Percentiles rank a stretch among this genome's conserved stretches.
These are phyloP conservation scores for Whalleya microplaca DNA, from an alignment of 2,329 filamentous ascomycete genomes.

Conservation along the genomic window DNA sequence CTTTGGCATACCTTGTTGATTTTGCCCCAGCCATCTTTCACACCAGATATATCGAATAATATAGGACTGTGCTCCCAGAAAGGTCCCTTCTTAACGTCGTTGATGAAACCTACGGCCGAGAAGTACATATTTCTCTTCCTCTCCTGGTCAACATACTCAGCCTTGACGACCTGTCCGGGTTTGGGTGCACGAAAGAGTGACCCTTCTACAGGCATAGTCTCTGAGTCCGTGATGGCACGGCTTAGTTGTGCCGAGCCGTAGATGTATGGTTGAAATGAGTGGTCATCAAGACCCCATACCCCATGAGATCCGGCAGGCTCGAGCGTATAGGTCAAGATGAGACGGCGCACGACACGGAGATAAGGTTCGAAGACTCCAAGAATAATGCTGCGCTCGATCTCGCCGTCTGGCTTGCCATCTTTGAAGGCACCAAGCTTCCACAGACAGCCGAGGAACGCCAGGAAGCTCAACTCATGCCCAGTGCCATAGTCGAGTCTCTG, in stretches of 20 bases:
- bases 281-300: slow-evolving; percentile 98
- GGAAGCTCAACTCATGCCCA: slow-evolving; percentile 91
- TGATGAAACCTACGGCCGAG: slow-evolving; percentile 92
- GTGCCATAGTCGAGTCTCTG: slow-evolving; percentile 95
- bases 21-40: slow-evolving; percentile 94
- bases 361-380: slow-evolving; percentile 82
- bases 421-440: slow-evolving; percentile 89
- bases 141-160: slow-evolving; percentile 66
- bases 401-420: slow-evolving; percentile 52
- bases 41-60: slow-evolving; percentile 90
- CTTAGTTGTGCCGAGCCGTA: slow-evolving; percentile 91
- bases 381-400: slow-evolving; percentile 78
- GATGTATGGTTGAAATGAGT: slow-evolving; percentile 91
- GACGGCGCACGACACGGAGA: slow-evolving; percentile 70
- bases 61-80: slow-evolving; percentile 98
- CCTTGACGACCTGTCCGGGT: slow-evolving; percentile 69
- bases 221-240: slow-evolving; percentile 67
- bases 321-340: slow-evolving; percentile 89
- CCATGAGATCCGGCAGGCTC: slow-evolving; percentile 96
- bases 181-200: slow-evolving; percentile 74
- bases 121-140: slow-evolving; percentile 84
- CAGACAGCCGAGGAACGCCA: slow-evolving; percentile 85
- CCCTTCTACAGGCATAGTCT: slow-evolving; percentile 75
- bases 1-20: slow-evolving; percentile 73
- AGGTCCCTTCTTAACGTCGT: slow-evolving; percentile 93